Conservation (phyloP, 768 basidiomycete genomes). For the Mycena crocata region DNA sequence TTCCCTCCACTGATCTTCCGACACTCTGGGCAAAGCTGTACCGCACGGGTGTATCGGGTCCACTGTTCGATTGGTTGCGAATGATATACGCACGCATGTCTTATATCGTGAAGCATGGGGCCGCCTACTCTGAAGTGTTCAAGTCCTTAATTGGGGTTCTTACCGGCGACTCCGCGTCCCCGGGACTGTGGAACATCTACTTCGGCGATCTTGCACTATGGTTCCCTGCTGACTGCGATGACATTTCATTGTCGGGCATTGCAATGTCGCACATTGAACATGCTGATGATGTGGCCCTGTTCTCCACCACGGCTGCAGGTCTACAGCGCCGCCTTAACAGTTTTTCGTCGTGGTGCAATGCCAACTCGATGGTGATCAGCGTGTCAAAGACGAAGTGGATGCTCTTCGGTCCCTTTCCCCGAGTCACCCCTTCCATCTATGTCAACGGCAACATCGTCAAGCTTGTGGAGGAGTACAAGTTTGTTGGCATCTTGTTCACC, state of each 20-base stretch:
- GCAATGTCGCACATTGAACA: too few species aligned
- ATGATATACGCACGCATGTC: constrained; percentile 38
- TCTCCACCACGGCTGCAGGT: constrained; percentile 28
- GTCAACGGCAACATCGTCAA: constrained; percentile 18
- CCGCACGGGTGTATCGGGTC: constrained; percentile 37
- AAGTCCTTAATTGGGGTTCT: constrained; percentile 39
- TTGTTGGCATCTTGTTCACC: constrained; percentile 30
- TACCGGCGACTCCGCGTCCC: constrained; percentile 43
- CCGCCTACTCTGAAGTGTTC: constrained; percentile 31
- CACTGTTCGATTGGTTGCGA: constrained; percentile 43
- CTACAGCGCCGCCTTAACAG: constrained; percentile 33
- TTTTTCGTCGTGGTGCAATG: constrained; percentile 36
- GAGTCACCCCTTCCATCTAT: constrained; percentile 16
- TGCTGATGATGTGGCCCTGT: too few species aligned
- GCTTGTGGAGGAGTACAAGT: too few species aligned
- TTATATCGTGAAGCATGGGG: constrained; percentile 34
- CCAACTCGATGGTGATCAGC: constrained; percentile 42
- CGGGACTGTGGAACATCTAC: constrained; percentile 42
- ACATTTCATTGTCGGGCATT: constrained; percentile 28
- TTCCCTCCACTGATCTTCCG: constrained; percentile 44
- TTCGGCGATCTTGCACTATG: constrained; percentile 33
- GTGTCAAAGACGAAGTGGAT: constrained; percentile 36
- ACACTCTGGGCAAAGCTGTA: constrained; percentile 47
- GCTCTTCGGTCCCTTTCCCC: constrained; percentile 30
- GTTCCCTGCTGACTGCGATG: constrained; percentile 26